These are phyloP conservation scores for Rhodotorula graminis DNA, from an alignment of 768 basidiomycete species.

Conservation along the genomic window DNA sequence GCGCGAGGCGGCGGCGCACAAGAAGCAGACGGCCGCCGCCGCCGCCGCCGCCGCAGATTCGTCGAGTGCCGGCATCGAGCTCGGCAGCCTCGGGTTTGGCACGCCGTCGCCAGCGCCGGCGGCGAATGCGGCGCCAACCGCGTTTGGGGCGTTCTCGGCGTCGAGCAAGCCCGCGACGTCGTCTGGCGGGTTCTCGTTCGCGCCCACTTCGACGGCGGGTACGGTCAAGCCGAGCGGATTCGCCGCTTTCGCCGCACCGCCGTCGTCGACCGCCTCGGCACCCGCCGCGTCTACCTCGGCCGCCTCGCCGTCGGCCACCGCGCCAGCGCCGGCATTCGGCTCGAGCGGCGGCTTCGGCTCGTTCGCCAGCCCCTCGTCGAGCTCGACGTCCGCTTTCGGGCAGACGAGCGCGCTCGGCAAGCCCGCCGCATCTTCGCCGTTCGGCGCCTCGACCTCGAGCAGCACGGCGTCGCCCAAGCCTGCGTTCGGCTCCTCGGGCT, in stretches of 20 bases:
- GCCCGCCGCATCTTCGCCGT: too few relatives aligned
- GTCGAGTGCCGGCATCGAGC: background rate
- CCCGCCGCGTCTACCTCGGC: too few relatives aligned
- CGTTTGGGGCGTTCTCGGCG: too few relatives aligned
- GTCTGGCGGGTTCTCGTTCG: conserved; percentile 9
- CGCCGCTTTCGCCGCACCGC: background rate
- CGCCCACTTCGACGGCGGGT: background rate
- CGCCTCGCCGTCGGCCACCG: background rate
- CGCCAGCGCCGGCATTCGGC: conserved; percentile 3
- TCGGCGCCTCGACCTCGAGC: background rate
- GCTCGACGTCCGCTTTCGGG: too few relatives aligned
- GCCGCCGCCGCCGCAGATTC: background rate
- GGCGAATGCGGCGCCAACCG: background rate
- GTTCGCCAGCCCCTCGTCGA: background rate
- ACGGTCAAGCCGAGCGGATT: background rate
- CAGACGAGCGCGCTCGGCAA: too few relatives aligned
- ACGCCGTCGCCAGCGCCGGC: background rate
- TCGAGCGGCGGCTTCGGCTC: conserved; percentile 9
- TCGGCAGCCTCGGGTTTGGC: conserved; percentile 27
- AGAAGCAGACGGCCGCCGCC: background rate
- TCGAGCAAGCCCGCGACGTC: conserved; percentile 1
- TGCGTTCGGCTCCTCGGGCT: background rate
- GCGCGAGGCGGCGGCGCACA: conserved; percentile 6
- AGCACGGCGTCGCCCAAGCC: background rate
- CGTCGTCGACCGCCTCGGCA: too few relatives aligned